Conservation (phyloP, 2,329 filamentous ascomycete species). For the Trichoderma atrobrunneum region DNA sequence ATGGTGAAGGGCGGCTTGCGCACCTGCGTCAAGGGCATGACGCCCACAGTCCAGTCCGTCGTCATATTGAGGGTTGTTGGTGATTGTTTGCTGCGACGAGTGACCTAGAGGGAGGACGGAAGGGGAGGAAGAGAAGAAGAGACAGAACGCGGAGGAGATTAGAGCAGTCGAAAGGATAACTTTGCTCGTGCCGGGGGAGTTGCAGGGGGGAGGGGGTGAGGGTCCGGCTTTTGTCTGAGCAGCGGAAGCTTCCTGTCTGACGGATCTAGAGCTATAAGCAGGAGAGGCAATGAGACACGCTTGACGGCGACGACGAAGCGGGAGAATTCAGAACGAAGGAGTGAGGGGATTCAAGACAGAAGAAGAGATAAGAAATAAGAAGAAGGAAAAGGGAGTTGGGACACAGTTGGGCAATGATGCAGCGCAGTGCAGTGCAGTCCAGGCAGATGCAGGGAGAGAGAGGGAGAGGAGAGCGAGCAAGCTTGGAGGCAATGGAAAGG, state of each 20-base stretch:
- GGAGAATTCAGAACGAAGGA: background rate
- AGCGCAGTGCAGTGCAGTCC: background rate
- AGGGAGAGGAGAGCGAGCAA: background rate
- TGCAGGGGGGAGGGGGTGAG: slow-evolving; percentile 1
- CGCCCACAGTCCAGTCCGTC: slow-evolving; percentile 40
- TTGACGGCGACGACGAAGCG: background rate
- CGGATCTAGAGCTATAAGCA: background rate
- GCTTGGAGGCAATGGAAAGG: background rate
- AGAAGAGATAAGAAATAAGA: background rate
- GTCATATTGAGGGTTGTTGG: background rate
- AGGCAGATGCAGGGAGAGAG: slow-evolving; percentile 10
- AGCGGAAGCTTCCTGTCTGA: background rate
- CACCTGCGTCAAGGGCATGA: slow-evolving; percentile 54
- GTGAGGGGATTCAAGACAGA: background rate
- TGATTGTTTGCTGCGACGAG: background rate
- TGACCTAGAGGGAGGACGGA: background rate
- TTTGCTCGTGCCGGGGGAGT: slow-evolving; percentile 3
- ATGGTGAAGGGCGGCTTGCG: slow-evolving; percentile 73
- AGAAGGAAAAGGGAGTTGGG: background rate
- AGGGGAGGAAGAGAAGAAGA: background rate
- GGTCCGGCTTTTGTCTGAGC: slow-evolving; percentile 1
- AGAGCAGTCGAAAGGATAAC: background rate
- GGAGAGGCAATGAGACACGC: background rate
- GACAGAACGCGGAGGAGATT: background rate
- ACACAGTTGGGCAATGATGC: background rate